Percentiles rank a stretch among this genome's conserved stretches.
Evolutionary conservation across 257 asterid species (phyloP).

Genomic region (Solanum peruvianum): DNA sequence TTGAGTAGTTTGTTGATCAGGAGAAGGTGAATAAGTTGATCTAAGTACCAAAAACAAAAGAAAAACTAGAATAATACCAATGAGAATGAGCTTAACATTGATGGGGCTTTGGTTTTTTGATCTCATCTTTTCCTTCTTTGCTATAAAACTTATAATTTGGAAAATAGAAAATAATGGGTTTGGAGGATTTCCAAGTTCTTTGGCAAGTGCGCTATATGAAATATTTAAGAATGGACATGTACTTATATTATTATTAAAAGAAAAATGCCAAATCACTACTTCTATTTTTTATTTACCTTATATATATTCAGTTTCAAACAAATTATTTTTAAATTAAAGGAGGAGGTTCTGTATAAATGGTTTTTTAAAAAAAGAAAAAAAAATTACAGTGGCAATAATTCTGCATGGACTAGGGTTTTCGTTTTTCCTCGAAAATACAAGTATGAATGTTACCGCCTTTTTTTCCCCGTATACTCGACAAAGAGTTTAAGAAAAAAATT

Average conservation of each 20-base stretch:
- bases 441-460: neutral
- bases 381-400: neutral
- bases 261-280: neutral
- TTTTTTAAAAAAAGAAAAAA: neutral
- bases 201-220: neutral
- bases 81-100: conserved; percentile 39
- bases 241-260: neutral
- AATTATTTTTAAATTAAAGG: neutral
- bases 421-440: neutral
- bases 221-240: neutral
- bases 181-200: neutral
- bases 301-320: neutral
- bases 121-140: conserved; percentile 16
- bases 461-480: too few species aligned
- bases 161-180: neutral
- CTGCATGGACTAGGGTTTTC: neutral
- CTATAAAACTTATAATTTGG: neutral
- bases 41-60: conserved; percentile 35
- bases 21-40: conserved; percentile 22
- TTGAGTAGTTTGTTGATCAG: neutral
- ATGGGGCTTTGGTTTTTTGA: conserved; percentile 19
- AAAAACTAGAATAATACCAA: conserved; percentile 32
- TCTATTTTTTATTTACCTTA: neutral
- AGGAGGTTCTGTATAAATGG: neutral
- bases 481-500: too few species aligned